A percentile compares a stretch with the other conserved stretches of the same genome.
phyloP scores from a whole-genome alignment of 2,329 filamentous ascomycete genomes.

The Microdochium paspali region DNA sequence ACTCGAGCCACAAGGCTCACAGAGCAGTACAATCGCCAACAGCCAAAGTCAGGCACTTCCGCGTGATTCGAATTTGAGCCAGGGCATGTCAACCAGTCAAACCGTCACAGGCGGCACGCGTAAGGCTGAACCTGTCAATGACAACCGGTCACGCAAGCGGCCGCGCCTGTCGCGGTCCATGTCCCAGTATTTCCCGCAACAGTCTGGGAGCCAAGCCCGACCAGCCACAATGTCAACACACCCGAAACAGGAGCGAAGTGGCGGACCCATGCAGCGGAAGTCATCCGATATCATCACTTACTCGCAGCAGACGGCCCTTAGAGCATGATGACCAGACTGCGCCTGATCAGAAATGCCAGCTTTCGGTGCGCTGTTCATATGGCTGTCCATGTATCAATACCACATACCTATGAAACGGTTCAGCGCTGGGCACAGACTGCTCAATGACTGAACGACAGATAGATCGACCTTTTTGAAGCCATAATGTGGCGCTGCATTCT shows the following conservation, averaged over 20 bases:
- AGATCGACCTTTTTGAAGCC: too few relatives aligned
- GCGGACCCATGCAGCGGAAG: background rate
- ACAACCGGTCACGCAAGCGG: background rate
- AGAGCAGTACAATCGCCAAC: background rate
- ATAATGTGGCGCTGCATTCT: too few relatives aligned
- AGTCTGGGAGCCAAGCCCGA: too few relatives aligned
- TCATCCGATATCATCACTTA: background rate
- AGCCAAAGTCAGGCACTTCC: background rate
- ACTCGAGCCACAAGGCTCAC: conserved; percentile 5
- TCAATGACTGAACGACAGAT: too few relatives aligned
- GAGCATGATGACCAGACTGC: too few relatives aligned
- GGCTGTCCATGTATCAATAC: too few relatives aligned
- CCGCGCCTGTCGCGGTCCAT: background rate
- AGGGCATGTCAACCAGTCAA: background rate
- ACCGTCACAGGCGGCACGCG: background rate
- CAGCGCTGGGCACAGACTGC: too few relatives aligned
- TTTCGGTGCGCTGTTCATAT: too few relatives aligned
- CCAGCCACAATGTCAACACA: background rate
- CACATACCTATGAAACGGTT: too few relatives aligned
- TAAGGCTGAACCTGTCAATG: background rate
- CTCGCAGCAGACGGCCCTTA: background rate
- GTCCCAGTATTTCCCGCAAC: background rate
- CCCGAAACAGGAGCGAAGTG: background rate
- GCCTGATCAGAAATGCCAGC: too few relatives aligned
- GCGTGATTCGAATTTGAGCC: background rate